Base-by-base conservation (phyloP, 2,329 filamentous ascomycete genomes). In the Boeremia exigua region DNA sequence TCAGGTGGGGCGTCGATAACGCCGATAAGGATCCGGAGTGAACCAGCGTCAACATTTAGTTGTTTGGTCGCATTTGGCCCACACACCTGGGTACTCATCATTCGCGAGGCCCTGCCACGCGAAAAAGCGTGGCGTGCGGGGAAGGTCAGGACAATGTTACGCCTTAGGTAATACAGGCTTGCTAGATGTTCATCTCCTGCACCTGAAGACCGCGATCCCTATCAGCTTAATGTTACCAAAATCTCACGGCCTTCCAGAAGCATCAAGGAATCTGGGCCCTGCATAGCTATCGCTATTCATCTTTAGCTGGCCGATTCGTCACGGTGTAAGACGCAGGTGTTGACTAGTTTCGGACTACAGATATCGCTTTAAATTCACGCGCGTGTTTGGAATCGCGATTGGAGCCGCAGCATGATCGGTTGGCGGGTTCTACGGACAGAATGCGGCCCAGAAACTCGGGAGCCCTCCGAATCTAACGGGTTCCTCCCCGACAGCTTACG, bases 1-100 rank as follows among this genome's bases (percentile, higher is more conserved):
- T 36, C 32, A 49, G 46, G 46, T 23, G 46, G 46, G 52, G 40
- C 39, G 52, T 40, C 40, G 45, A 54, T 54, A 45, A 49, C 34
- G 46, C 52, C 46, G 40, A 55, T 46, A 45, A 46, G 28, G 39
- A 28, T 42, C 46, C 15, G 34, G 9, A 11, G 33, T 7, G 34
- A n/a, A 6, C 34, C 17, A 37, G 9, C 11, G 17, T 54, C 37
- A 43, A 25, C 17, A 30, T 27, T 29, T 23, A 34, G 28, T 45
- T 10, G 19, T 25, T 33, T 48, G 17, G 28, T 46, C 28, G 10
- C n/a, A 36, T 39, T 11, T 45, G 34, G 34, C 34, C 45, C 45
- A 45, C 45, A 45, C 49, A 23, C 29, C 32, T 39, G 15, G 15
- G 23, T 38, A 15, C 39, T 42, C 39, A 6, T 29, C 19, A 23